A percentile compares a stretch with the other conserved stretches of the same genome.
Conservation (phyloP, 768 basidiomycete genomes). For the Hypholoma fasciculare region DNA sequence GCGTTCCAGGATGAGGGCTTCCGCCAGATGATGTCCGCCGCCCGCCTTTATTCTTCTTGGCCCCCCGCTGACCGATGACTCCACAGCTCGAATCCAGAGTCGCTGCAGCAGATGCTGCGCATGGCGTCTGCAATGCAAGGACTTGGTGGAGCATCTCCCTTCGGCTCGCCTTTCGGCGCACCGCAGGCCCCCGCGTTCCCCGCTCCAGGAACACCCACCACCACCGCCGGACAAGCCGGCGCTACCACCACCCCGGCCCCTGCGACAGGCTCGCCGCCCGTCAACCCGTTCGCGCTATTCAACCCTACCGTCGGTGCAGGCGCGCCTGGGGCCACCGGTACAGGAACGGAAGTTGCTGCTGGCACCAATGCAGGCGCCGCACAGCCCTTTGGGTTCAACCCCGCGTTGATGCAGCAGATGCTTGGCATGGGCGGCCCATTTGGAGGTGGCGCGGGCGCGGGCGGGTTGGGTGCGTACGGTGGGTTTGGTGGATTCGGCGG, state of each 20-base stretch:
- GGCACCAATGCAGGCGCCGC: slow-evolving; percentile 23
- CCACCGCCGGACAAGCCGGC: slow-evolving; percentile 19
- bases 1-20: slow-evolving; percentile 78
- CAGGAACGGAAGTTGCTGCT: slow-evolving; percentile 21
- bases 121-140: slow-evolving; percentile 63
- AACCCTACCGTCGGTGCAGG: background rate
- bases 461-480: slow-evolving; percentile 21
- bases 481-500: slow-evolving; percentile 31
- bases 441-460: slow-evolving; percentile 27
- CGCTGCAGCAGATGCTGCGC: slow-evolving; percentile 72
- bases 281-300: slow-evolving; percentile 24
- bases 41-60: background rate
- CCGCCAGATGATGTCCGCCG: slow-evolving; percentile 69
- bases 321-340: background rate
- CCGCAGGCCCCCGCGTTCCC: slow-evolving; percentile 41
- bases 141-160: slow-evolving; percentile 22
- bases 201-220: slow-evolving; percentile 49
- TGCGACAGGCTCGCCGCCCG: slow-evolving; percentile 19
- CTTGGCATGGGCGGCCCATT: slow-evolving; percentile 21
- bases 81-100: slow-evolving; percentile 71
- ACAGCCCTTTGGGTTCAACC: slow-evolving; percentile 36
- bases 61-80: background rate
- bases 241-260: slow-evolving; percentile 17
- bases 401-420: slow-evolving; percentile 46
- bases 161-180: slow-evolving; percentile 17